phyloP scores from a whole-genome alignment of 352 stramenopile genomes.

The Pythium diclinum region DNA sequence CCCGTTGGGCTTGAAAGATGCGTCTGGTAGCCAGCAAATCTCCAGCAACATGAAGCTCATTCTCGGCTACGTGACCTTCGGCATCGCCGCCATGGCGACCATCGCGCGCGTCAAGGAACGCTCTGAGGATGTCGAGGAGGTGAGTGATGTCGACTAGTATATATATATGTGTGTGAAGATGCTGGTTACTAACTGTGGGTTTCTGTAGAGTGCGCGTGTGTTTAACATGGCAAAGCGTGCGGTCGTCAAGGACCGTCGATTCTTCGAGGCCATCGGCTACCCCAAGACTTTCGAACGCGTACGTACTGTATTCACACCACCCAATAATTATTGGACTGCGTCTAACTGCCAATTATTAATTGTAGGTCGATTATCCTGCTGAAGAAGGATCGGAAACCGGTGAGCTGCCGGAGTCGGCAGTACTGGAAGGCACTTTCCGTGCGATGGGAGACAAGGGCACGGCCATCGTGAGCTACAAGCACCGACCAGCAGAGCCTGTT shows the following conservation, averaged over 20 bases:
- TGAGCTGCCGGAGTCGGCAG: constrained; percentile 3
- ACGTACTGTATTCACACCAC: no score
- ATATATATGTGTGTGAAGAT: no score
- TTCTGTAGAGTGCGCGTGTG: constrained; percentile 43
- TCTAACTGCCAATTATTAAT: background rate
- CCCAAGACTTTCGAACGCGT: constrained; percentile 64
- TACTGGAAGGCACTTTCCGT: constrained; percentile 43
- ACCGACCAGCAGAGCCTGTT: constrained; percentile 29
- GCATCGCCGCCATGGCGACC: constrained; percentile 46
- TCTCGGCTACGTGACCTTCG: constrained; percentile 50
- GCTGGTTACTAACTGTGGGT: no score
- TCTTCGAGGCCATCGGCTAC: constrained; percentile 73
- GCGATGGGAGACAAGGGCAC: constrained; percentile 55
- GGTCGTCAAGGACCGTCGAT: constrained; percentile 66
- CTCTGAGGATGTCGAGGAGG: constrained; percentile 49
- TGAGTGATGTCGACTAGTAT: background rate
- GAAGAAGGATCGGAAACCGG: constrained; percentile 5
- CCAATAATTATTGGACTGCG: no score
- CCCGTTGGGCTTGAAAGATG: constrained; percentile 48
- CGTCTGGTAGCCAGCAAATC: constrained; percentile 27
- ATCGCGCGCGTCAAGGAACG: constrained; percentile 65
- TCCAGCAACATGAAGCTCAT: constrained; percentile 58
- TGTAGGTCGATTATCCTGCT: background rate
- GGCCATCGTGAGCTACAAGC: constrained; percentile 50
- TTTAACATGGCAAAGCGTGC: constrained; percentile 77